Percentiles rank a stretch among this genome's conserved stretches.
These are phyloP conservation scores for Gyrodon lividus DNA, from an alignment of 768 basidiomycete species.

Conservation along the genomic window DNA sequence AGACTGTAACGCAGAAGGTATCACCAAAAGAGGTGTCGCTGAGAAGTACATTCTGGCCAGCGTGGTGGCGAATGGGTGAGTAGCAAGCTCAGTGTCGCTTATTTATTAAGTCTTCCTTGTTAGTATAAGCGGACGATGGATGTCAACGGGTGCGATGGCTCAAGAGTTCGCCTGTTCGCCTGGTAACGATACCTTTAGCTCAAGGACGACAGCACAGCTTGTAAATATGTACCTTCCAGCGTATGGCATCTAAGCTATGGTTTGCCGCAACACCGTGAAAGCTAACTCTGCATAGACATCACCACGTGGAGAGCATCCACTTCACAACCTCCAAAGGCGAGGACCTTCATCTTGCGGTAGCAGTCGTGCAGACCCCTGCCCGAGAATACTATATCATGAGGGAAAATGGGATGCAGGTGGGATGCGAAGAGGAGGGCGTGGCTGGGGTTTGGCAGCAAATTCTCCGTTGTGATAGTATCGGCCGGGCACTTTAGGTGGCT, in stretches of 20 bases:
- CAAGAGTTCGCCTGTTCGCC: conserved; percentile 63
- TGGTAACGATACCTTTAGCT: not conserved
- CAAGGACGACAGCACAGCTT: conserved; percentile 21
- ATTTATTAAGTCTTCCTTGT: conserved; percentile 4
- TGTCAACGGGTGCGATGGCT: conserved; percentile 67
- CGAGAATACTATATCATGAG: conserved; percentile 68
- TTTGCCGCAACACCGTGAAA: not conserved
- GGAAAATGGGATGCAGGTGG: conserved; percentile 78
- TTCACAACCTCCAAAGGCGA: conserved; percentile 45
- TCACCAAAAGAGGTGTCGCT: conserved; percentile 48
- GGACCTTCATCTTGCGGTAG: conserved; percentile 60
- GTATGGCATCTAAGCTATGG: conserved; percentile 37
- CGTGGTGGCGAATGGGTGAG: conserved; percentile 69
- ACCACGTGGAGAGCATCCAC: conserved; percentile 76
- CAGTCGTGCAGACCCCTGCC: conserved; percentile 65
- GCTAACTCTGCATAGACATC: conserved; percentile 47
- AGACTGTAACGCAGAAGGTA: conserved; percentile 42
- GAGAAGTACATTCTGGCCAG: conserved; percentile 66
- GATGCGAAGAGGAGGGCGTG: conserved; percentile 73
- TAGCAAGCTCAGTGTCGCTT: not conserved
- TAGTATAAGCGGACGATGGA: conserved; percentile 71
- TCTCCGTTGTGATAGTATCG: conserved; percentile 44
- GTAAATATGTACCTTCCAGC: conserved; percentile 65
- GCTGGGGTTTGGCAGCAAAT: conserved; percentile 59
- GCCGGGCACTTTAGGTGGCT: not conserved